Percentiles rank a stretch among this genome's conserved stretches.
These are phyloP conservation scores for Rubia yunnanensis DNA, from an alignment of 257 asterid species.

Conservation along the genomic window DNA sequence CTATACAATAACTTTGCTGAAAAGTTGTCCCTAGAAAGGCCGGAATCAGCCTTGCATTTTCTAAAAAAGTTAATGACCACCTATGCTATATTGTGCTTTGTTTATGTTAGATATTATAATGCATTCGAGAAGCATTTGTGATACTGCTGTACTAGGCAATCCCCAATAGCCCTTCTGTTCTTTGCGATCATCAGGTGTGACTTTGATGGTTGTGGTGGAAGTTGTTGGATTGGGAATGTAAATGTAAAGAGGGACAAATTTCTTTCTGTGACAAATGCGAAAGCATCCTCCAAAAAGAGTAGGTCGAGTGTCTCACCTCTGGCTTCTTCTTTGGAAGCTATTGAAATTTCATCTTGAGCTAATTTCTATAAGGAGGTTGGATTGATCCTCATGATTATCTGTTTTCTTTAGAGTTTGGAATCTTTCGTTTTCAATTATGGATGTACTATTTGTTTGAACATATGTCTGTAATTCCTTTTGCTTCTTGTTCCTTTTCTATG, in stretches of 20 bases:
- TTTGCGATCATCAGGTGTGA: constrained; percentile 68
- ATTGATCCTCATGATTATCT: constrained; percentile 16
- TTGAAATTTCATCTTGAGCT: constrained; percentile 39
- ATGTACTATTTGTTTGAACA: neutral
- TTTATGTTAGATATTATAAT: too few species aligned
- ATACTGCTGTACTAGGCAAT: constrained; percentile 42
- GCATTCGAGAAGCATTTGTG: constrained; percentile 37
- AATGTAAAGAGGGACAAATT: constrained; percentile 31
- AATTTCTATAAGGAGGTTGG: constrained; percentile 67
- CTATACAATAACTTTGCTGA: neutral
- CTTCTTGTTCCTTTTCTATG: neutral
- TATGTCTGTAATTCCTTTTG: neutral
- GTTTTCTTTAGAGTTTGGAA: neutral
- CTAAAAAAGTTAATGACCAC: too few species aligned
- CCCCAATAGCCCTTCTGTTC: constrained; percentile 51
- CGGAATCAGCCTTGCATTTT: too few species aligned
- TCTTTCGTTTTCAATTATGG: neutral
- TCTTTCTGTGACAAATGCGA: constrained; percentile 27
- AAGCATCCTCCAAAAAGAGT: constrained; percentile 46
- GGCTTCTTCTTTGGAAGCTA: constrained; percentile 53
- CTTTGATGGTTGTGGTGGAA: constrained; percentile 47
- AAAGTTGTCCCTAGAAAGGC: too few species aligned
- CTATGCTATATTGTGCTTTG: too few species aligned
- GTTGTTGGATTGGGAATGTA: constrained; percentile 45
- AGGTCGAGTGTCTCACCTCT: constrained; percentile 46